Conservation (phyloP, 2,329 filamentous ascomycete species). For the Monosporascus ibericus region DNA sequence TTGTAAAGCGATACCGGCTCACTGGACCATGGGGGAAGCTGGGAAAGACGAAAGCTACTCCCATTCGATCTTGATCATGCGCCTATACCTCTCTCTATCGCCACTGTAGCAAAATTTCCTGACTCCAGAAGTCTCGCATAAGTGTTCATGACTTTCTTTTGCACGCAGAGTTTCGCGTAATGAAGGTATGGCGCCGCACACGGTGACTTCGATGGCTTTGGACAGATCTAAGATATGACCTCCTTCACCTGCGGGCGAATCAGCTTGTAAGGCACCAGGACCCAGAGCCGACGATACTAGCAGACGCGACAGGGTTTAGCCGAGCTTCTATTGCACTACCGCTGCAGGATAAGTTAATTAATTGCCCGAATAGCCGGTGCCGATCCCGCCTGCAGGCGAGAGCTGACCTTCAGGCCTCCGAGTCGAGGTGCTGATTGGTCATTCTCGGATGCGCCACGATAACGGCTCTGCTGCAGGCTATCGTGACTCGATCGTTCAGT, state of each 20-base stretch:
- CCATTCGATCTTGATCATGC: neutral
- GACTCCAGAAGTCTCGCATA: neutral
- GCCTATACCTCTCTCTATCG: neutral
- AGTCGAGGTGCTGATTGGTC: neutral
- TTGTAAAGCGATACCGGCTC: neutral
- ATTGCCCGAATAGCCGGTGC: neutral
- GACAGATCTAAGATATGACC: too few relatives aligned
- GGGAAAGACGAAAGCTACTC: neutral
- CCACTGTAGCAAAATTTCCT: neutral
- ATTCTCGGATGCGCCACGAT: neutral
- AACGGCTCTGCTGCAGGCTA: neutral
- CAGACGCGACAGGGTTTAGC: neutral
- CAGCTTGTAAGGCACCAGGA: neutral
- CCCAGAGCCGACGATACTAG: neutral
- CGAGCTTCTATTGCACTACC: neutral
- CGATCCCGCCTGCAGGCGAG: neutral
- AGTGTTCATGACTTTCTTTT: neutral
- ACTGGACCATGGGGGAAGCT: neutral
- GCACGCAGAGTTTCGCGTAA: neutral
- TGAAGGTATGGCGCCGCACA: neutral
- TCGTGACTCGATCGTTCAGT: neutral
- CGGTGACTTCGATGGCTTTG: neutral
- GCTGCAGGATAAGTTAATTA: neutral
- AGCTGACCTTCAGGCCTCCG: neutral
- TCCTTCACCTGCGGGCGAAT: neutral